phyloP scores from a whole-genome alignment of 2,329 filamentous ascomycete species.

The Epichloe glyceriae region DNA sequence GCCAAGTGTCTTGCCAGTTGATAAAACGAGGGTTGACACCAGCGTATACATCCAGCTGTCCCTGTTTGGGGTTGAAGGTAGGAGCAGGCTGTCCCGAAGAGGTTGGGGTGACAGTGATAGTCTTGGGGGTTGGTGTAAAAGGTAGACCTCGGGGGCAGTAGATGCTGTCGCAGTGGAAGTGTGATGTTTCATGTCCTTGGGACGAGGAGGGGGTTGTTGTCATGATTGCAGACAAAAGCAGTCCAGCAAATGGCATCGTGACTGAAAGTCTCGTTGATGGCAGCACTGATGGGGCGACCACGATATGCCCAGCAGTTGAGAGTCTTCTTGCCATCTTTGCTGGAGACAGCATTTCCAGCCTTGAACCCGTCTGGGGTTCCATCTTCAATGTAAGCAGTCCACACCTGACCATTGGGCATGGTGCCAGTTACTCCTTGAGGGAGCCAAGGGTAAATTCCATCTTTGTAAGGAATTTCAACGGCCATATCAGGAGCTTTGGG shows the following conservation, averaged over 20 bases:
- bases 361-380: conserved; percentile 26
- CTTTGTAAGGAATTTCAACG: conserved; percentile 25
- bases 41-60: conserved; percentile 19
- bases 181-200: conserved; percentile 22
- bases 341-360: conserved; percentile 26
- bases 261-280: conserved; percentile 25
- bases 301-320: conserved; percentile 30
- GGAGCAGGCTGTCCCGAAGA: conserved; percentile 18
- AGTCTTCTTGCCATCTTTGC: conserved; percentile 25
- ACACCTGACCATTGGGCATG: conserved; percentile 25
- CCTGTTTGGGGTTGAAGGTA: conserved; percentile 16
- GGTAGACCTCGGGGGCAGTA: conserved; percentile 20
- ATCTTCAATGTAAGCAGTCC: conserved; percentile 29
- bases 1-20: conserved; percentile 27
- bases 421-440: conserved; percentile 24
- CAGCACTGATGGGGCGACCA: conserved; percentile 24
- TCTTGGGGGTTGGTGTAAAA: conserved; percentile 17
- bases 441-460: conserved; percentile 27
- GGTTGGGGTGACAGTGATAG: conserved; percentile 10
- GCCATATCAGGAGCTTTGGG: conserved; percentile 25
- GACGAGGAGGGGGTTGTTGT: conserved; percentile 20
- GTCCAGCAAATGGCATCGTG: conserved; percentile 25
- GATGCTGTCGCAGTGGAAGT: conserved; percentile 22
- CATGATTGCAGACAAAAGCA: conserved; percentile 29
- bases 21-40: conserved; percentile 25